These are phyloP conservation scores for Schizochytrium sp. DNA, from an alignment of 108 stramenopile species.

Conservation along the genomic window DNA sequence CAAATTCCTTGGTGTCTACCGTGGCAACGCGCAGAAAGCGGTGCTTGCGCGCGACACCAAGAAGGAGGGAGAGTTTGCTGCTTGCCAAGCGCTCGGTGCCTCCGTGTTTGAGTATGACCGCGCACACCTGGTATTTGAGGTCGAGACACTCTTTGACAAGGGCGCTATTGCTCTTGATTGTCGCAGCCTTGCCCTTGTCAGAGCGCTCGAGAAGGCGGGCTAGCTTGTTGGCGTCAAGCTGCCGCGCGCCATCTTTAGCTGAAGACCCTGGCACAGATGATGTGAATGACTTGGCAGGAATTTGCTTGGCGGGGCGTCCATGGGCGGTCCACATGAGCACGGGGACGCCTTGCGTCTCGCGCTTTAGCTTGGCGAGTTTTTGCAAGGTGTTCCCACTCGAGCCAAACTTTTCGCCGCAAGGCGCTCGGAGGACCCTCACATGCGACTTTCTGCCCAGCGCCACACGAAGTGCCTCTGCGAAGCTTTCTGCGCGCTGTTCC, in stretches of 20 bases:
- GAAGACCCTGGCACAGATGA: background rate
- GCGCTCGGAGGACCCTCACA: background rate
- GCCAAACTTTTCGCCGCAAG: background rate
- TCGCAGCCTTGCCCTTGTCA: background rate
- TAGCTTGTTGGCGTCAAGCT: background rate
- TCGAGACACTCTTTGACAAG: background rate
- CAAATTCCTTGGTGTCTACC: background rate
- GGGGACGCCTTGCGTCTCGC: background rate
- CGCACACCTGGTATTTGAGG: background rate
- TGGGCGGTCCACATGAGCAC: background rate
- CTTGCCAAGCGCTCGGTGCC: background rate
- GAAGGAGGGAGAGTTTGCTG: background rate
- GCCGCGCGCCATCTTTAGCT: background rate
- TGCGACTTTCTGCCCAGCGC: background rate
- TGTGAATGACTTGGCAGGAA: background rate
- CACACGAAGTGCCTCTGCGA: background rate
- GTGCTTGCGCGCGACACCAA: background rate
- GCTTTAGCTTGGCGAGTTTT: background rate
- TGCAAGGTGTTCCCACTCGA: background rate
- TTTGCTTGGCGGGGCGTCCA: background rate
- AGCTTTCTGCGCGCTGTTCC: background rate
- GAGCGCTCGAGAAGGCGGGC: background rate
- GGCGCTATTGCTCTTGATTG: background rate
- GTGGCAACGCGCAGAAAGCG: background rate
- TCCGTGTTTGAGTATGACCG: background rate